A percentile compares a stretch with the other conserved stretches of the same genome.
Evolutionary conservation across 495 filamentous ascomycete species (phyloP).

Genomic region (Xylaria bambusicola): DNA sequence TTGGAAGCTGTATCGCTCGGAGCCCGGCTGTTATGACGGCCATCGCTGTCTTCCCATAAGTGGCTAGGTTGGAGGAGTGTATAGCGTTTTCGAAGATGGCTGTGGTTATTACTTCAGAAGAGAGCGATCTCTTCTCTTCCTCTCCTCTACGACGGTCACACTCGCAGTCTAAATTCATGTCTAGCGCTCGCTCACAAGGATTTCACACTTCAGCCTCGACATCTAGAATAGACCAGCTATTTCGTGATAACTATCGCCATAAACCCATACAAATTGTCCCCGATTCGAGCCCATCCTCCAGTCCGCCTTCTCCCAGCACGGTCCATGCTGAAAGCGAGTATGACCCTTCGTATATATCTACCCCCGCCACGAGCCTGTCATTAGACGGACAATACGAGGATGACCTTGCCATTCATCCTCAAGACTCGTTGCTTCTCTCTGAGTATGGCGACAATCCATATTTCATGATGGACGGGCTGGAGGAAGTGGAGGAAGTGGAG

Average conservation of each 20-base stretch:
- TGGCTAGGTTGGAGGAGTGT: conserved; percentile 18
- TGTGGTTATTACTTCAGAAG: conserved; percentile 48
- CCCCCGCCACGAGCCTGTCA: conserved; percentile 66
- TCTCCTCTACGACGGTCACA: conserved; percentile 49
- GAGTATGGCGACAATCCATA: conserved; percentile 57
- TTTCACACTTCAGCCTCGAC: conserved; percentile 48
- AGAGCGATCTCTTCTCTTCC: conserved; percentile 46
- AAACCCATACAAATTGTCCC: conserved; percentile 35
- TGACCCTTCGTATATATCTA: conserved; percentile 51
- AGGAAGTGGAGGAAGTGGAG: conserved; percentile 53
- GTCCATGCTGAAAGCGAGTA: conserved; percentile 37
- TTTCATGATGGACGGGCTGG: conserved; percentile 38
- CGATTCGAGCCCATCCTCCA: conserved; percentile 51
- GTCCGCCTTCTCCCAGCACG: conserved; percentile 46
- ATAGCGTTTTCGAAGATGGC: conserved; percentile 38
- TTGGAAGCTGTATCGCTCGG: neutral
- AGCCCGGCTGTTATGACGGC: conserved; percentile 15
- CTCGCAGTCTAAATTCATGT: conserved; percentile 48
- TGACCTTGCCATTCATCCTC: conserved; percentile 43
- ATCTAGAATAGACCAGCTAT: conserved; percentile 39
- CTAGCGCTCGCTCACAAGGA: conserved; percentile 28
- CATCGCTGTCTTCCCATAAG: conserved; percentile 12
- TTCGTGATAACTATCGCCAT: conserved; percentile 26
- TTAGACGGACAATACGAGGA: conserved; percentile 56
- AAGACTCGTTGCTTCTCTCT: conserved; percentile 60